Conservation (phyloP, 345 rosid species). For the Arabis alpina region DNA sequence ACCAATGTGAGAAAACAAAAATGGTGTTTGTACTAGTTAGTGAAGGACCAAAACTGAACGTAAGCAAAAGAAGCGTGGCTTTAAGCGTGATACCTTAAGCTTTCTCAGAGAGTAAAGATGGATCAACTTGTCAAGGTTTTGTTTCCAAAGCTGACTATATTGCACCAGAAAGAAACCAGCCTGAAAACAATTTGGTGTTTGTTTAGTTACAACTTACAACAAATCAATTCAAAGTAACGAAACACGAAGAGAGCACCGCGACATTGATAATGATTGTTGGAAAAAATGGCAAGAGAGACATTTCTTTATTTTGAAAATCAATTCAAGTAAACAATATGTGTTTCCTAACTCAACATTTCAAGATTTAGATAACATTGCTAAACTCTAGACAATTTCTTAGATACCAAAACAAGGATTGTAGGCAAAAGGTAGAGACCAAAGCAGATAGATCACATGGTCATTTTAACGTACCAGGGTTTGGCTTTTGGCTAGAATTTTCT, state of each 20-base stretch:
- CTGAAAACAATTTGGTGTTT: conserved; percentile 49
- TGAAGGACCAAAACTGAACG: not conserved
- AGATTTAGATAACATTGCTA: too few species aligned
- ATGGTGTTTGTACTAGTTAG: not conserved
- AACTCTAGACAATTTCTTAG: too few species aligned
- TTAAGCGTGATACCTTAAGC: conserved; percentile 63
- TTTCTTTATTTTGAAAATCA: too few species aligned
- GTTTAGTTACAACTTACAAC: not conserved
- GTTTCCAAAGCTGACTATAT: conserved; percentile 75
- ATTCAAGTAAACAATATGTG: not conserved
- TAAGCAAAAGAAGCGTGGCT: not conserved
- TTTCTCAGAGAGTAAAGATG: conserved; percentile 72
- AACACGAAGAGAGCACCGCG: too few species aligned
- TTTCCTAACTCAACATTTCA: too few species aligned
- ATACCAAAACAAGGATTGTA: too few species aligned
- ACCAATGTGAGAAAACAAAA: not conserved
- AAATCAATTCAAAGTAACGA: not conserved
- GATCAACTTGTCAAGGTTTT: conserved; percentile 69
- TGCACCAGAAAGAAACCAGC: conserved; percentile 91
- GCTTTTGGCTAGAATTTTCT: conserved; percentile 91
- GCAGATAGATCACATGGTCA: too few species aligned
- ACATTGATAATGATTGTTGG: too few species aligned
- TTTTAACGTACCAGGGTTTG: conserved; percentile 79
- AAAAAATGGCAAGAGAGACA: too few species aligned
- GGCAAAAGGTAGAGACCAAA: too few species aligned